phyloP scores from a whole-genome alignment of 768 basidiomycete species.

The Dacryopinax spathularia region DNA sequence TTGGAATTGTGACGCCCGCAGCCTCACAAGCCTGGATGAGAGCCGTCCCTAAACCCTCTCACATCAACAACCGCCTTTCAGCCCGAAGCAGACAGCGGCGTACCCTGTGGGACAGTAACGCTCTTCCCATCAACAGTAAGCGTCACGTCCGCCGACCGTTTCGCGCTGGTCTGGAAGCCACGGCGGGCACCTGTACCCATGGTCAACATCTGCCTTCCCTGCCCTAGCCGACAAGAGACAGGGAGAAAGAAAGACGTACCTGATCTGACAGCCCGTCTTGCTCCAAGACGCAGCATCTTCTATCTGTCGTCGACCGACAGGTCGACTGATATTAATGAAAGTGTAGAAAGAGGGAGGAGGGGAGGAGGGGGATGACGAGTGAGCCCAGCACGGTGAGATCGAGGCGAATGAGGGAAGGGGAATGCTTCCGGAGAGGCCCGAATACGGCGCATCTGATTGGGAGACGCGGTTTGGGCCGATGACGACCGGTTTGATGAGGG shows the following conservation, averaged over 20 bases:
- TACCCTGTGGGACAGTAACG: slow-evolving; percentile 92
- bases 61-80: slow-evolving; percentile 6
- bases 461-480: neutral
- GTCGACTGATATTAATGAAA: neutral
- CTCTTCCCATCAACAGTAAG: slow-evolving; percentile 93
- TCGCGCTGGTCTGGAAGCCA: neutral
- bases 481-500: too few relatives aligned
- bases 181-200: neutral
- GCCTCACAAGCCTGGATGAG: slow-evolving; percentile 93
- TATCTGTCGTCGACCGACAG: neutral
- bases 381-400: neutral
- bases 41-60: slow-evolving; percentile 52
- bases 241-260: neutral
- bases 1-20: slow-evolving; percentile 65
- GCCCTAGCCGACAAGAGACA: neutral
- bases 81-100: slow-evolving; percentile 18
- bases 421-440: neutral
- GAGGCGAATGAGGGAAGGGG: neutral
- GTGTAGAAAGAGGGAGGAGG: neutral
- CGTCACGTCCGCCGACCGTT: slow-evolving; percentile 63
- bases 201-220: neutral
- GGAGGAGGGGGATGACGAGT: neutral
- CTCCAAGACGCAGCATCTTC: neutral
- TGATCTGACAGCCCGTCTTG: neutral
- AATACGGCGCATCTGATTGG: neutral